A percentile compares a stretch with the other conserved stretches of the same genome.
phyloP scores from a whole-genome alignment of 208 protist genomes.

The Acanthamoeba culbertsoni region DNA sequence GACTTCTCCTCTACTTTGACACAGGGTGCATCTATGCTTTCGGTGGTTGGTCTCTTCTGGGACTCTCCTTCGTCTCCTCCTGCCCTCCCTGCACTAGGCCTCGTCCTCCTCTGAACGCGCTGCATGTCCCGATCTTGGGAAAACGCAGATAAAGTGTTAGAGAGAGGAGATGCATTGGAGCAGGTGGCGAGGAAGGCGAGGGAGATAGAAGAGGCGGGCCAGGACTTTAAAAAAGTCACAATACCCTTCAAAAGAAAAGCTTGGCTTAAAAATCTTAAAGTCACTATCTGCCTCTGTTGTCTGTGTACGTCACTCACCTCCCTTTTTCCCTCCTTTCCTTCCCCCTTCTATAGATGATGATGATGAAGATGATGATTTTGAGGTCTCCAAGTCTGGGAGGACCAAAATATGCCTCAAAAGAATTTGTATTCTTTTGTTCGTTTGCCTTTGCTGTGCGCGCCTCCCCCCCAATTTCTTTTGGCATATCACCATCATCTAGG shows the following conservation, averaged over 20 bases:
- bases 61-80: background rate
- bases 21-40: background rate
- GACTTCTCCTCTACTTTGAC: background rate
- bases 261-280: background rate
- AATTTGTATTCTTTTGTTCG: background rate
- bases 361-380: background rate
- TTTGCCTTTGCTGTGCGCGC: constrained; percentile 24
- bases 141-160: background rate
- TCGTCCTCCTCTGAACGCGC: background rate
- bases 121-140: background rate
- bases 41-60: background rate
- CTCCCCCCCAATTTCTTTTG: background rate
- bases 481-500: background rate
- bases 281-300: constrained; percentile 44
- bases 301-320: constrained; percentile 22
- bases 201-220: constrained; percentile 8
- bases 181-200: constrained; percentile 8
- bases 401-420: constrained; percentile 47
- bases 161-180: constrained; percentile 9
- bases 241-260: constrained; percentile 30
- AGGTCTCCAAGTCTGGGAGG: background rate
- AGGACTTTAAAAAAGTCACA: constrained; percentile 39
- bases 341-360: background rate
- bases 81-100: background rate
- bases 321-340: background rate